phyloP scores from a whole-genome alignment of 192 early-diverging fungal genomes.

The Mortierella hygrophila region DNA sequence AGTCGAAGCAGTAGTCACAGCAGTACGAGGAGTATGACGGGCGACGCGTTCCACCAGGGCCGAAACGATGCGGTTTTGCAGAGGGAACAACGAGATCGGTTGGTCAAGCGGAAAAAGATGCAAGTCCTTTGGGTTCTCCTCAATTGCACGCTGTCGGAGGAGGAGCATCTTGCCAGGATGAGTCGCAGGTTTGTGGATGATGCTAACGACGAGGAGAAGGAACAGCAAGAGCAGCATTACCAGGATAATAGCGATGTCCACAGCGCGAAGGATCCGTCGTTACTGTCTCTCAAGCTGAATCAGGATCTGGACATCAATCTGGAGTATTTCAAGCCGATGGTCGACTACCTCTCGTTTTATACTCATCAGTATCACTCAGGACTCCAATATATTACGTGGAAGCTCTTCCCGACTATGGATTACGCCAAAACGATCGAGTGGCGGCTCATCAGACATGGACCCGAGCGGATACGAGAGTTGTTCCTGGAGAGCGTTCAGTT shows the following conservation, averaged over 20 bases:
- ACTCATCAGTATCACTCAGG: conserved; percentile 47
- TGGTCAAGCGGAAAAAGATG: conserved; percentile 47
- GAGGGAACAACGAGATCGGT: conserved; percentile 37
- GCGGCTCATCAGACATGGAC: conserved; percentile 32
- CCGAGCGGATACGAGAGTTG: conserved; percentile 46
- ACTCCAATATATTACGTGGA: conserved; percentile 32
- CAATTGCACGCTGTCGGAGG: conserved; percentile 44
- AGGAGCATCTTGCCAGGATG: conserved; percentile 15
- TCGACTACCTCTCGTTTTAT: conserved; percentile 41
- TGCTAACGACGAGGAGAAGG: background rate
- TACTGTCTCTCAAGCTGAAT: conserved; percentile 11
- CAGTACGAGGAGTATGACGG: conserved; percentile 39
- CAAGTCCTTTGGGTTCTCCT: conserved; percentile 46
- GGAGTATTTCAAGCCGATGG: conserved; percentile 28
- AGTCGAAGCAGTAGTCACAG: conserved; percentile 55
- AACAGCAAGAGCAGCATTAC: background rate
- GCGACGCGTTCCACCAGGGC: conserved; percentile 37
- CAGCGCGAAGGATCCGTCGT: background rate
- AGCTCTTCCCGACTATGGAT: conserved; percentile 29
- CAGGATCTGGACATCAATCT: conserved; percentile 23
- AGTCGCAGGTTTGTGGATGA: background rate
- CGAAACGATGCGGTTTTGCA: conserved; percentile 32
- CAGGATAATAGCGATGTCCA: background rate
- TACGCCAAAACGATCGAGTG: conserved; percentile 32
- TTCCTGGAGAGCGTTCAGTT: conserved; percentile 48